These are phyloP conservation scores for Colletotrichum higginsianum DNA, from an alignment of 2,329 filamentous ascomycete species.

Conservation along the genomic window DNA sequence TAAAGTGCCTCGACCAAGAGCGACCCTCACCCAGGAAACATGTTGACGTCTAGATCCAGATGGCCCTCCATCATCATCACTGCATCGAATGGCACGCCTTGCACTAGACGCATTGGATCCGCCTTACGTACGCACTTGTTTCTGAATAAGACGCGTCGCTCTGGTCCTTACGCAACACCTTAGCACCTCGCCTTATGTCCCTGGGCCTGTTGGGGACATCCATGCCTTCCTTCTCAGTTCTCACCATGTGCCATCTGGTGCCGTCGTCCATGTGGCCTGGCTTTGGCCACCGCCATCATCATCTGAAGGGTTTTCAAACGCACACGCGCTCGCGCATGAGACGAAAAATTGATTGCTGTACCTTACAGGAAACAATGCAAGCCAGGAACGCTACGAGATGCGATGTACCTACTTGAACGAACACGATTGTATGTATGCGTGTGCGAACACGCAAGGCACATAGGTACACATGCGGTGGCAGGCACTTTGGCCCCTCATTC, in stretches of 20 bases:
- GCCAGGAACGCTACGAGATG: conserved; percentile 30
- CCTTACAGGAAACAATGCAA: conserved; percentile 40
- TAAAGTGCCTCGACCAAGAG: not conserved
- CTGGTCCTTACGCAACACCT: not conserved
- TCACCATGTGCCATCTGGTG: too few relatives aligned
- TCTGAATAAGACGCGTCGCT: conserved; percentile 22
- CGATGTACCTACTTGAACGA: not conserved
- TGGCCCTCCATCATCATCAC: conserved; percentile 21
- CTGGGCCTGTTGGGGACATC: not conserved
- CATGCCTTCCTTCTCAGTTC: not conserved
- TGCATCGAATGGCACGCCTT: conserved; percentile 33
- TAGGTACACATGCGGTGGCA: not conserved
- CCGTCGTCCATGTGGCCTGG: not conserved
- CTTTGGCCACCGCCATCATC: conserved; percentile 9
- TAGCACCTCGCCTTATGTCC: not conserved
- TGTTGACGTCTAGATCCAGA: conserved; percentile 9
- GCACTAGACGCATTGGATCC: conserved; percentile 13
- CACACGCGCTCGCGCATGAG: not conserved
- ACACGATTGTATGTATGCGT: not conserved
- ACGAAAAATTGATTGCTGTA: conserved; percentile 22
- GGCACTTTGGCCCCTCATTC: conserved; percentile 26
- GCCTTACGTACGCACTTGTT: conserved; percentile 39
- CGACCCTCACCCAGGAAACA: not conserved
- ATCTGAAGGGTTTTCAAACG: not conserved
- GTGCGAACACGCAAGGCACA: not conserved